Evolutionary conservation across 2,329 filamentous ascomycete genomes (phyloP).

Genomic region (Lecanicillium sp.): DNA sequence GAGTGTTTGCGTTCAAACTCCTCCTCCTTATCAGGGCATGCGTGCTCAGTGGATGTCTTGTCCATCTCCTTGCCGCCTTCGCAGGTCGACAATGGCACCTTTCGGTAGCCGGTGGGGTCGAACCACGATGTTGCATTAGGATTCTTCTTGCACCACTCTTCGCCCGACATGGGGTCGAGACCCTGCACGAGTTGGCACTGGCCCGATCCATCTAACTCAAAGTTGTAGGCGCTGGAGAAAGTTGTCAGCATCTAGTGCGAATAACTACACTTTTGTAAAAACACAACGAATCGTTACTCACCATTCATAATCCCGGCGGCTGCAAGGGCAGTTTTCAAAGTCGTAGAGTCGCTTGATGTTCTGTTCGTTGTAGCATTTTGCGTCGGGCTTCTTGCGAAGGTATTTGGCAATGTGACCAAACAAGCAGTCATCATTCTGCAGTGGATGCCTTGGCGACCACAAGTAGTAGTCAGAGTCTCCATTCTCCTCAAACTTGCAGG

Average conservation of each 20-base stretch:
- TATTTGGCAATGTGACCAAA: conserved; percentile 90
- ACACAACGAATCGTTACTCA: conserved; percentile 33
- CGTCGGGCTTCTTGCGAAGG: conserved; percentile 76
- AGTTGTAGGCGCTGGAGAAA: conserved; percentile 76
- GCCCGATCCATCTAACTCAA: conserved; percentile 67
- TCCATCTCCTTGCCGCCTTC: conserved; percentile 68
- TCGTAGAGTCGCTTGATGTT: conserved; percentile 63
- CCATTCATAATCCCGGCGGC: conserved; percentile 87
- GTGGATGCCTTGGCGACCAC: conserved; percentile 82
- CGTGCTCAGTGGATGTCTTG: conserved; percentile 43
- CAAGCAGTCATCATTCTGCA: conserved; percentile 70
- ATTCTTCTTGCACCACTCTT: conserved; percentile 48
- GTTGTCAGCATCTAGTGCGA: conserved; percentile 17
- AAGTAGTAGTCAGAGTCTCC: conserved; percentile 66
- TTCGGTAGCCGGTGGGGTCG: conserved; percentile 80
- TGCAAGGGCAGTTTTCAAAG: conserved; percentile 76
- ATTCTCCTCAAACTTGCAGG: conserved; percentile 60
- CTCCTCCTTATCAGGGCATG: conserved; percentile 73
- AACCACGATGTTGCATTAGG: conserved; percentile 70
- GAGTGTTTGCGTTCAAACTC: conserved; percentile 69
- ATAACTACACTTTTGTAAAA: too few relatives aligned
- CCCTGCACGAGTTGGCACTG: conserved; percentile 73
- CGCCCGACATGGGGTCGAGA: conserved; percentile 48
- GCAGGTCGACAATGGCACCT: conserved; percentile 85
- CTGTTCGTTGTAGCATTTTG: conserved; percentile 74